A percentile compares a stretch with the other conserved stretches of the same genome.
These are phyloP conservation scores for Lanmaoa pseudosensibilis DNA, from an alignment of 768 basidiomycete genomes.

Conservation along the genomic window DNA sequence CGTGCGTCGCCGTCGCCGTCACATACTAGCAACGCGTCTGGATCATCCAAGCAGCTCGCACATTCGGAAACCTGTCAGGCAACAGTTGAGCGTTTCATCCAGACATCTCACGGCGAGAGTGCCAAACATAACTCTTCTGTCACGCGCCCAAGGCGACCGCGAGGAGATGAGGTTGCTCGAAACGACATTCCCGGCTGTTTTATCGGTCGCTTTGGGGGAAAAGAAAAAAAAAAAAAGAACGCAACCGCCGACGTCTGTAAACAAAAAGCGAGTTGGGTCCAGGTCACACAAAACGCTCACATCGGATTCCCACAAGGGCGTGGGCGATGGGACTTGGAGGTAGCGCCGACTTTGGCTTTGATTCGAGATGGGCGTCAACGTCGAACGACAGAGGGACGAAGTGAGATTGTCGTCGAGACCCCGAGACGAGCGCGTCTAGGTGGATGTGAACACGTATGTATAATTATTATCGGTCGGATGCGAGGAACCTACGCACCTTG, in stretches of 20 bases:
- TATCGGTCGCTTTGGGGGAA: background rate
- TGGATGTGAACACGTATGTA: background rate
- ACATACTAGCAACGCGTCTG: background rate
- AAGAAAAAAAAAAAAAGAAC: no score
- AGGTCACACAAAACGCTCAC: background rate
- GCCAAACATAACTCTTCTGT: slow-evolving; percentile 20
- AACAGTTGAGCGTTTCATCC: slow-evolving; percentile 1
- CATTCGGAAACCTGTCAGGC: slow-evolving; percentile 8
- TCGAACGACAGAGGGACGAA: background rate
- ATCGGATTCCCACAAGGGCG: slow-evolving; percentile 10
- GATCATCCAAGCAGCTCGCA: background rate
- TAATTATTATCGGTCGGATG: no score
- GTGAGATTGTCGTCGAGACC: background rate
- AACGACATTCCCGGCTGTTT: slow-evolving; percentile 5
- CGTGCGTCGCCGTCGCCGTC: background rate
- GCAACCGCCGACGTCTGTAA: no score
- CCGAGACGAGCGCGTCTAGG: background rate
- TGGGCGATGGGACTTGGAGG: slow-evolving; percentile 20
- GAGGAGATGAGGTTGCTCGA: slow-evolving; percentile 14
- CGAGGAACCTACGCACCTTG: background rate
- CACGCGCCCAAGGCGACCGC: slow-evolving; percentile 14
- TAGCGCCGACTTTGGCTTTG: slow-evolving; percentile 1
- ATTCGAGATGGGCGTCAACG: background rate
- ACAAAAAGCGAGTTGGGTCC: background rate
- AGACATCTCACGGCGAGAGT: background rate